Base-by-base conservation (phyloP, 495 filamentous ascomycete species). In the Hypoxylon perforatum region DNA sequence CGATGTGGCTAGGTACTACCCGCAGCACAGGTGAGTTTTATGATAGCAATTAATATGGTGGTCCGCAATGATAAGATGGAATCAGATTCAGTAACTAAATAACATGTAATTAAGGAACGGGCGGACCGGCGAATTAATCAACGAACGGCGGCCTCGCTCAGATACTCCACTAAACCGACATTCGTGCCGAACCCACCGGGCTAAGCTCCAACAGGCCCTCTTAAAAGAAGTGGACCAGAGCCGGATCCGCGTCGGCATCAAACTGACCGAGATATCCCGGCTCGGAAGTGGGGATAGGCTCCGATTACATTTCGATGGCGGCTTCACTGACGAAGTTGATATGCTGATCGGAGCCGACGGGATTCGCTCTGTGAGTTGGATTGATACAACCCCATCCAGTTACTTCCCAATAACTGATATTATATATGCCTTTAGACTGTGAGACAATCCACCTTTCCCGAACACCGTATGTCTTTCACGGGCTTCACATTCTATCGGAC, bases 271-370 rank as follows among this genome's bases (percentile, higher is more conserved):
- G 9, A 25, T 47, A 22, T 23, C 19, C 45, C 45, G 45, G 17
- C 7, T 18, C 1, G 45, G 25, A 22, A 18, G 42, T 9, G 36
- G 71, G 2, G 57, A 53, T 4, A 42, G 65, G 47, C 17, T 57
- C 1, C 48, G 59, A 4, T 60, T 75, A 6, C 23, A 36, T 12
- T 75, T 75, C 51, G 51, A 69, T 38, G 63, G 72, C 44, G 71
- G 68, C 0, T 55, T 47, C 12, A 30, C 53, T 10, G 71, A 70
- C 41, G 65, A 69, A 22, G 67, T 71, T 0, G 73, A 73, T 28
- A 46, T 75, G 0, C 47, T 75, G 2, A 50, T 75, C 1, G 73
- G 73, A n/a, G 70, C 73, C 0, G 73, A 73, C 41, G 73, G 73
- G 19, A 67, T 75, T 17, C 62, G 70, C 15, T 75, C 71, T 10